Conservation (phyloP, 176 grass and related monocot genomes). For the Lolium rigidum region DNA sequence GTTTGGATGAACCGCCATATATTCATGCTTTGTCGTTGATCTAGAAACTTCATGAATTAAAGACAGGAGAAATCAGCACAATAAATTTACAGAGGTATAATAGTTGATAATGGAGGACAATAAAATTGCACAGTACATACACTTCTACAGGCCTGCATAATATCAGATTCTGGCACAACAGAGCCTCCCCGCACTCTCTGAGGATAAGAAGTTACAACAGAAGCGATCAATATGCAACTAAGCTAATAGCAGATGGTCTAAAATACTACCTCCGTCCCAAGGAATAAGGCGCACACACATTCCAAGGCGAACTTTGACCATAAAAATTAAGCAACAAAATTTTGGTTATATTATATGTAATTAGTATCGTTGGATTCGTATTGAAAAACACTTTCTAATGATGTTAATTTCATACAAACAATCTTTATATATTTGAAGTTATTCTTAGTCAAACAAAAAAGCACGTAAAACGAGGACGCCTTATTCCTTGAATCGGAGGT, state of each 20-base stretch:
- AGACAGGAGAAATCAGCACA: conserved; percentile 33
- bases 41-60: conserved; percentile 71
- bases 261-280: too few species aligned
- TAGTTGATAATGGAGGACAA: conserved; percentile 25
- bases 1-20: conserved; percentile 93
- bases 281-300: too few species aligned
- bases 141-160: conserved; percentile 91
- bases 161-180: conserved; percentile 76
- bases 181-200: conserved; percentile 81
- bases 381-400: too few species aligned
- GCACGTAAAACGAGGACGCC: too few species aligned
- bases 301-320: too few species aligned
- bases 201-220: conserved; percentile 32
- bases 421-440: too few species aligned
- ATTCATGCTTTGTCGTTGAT: conserved; percentile 83
- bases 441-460: too few species aligned
- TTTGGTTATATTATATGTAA: too few species aligned
- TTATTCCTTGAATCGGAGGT: too few species aligned
- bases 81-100: conserved; percentile 25
- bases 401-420: too few species aligned
- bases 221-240: conserved; percentile 25
- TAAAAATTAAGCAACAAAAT: too few species aligned
- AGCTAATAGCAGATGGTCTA: conserved; percentile 21
- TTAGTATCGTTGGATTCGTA: too few species aligned
- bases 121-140: conserved; percentile 48